phyloP scores from a whole-genome alignment of 257 asterid species.

The Petrea volubilis region DNA sequence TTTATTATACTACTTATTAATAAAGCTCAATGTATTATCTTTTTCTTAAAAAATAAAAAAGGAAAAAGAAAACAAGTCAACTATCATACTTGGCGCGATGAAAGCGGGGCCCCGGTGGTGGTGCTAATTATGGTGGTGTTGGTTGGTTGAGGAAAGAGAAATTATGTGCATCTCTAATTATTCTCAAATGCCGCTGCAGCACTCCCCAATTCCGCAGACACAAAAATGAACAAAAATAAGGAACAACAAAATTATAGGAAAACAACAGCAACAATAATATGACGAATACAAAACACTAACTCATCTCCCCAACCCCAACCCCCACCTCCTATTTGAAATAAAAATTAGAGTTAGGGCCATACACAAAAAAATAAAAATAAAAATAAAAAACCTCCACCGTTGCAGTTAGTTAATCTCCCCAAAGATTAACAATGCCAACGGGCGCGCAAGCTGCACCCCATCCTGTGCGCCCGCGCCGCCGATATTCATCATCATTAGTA shows the following conservation, averaged over 20 bases:
- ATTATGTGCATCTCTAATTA: not conserved
- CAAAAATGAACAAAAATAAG: not conserved
- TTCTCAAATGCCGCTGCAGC: constrained; percentile 16
- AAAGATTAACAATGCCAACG: constrained; percentile 46
- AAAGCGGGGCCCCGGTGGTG: too few species aligned
- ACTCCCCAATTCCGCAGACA: not conserved
- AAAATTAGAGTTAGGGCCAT: not conserved
- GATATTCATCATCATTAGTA: not conserved
- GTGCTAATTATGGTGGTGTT: too few species aligned
- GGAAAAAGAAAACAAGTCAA: too few species aligned
- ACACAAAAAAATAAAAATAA: too few species aligned
- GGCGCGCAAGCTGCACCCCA: constrained; percentile 59
- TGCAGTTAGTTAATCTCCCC: not conserved
- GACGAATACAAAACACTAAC: not conserved
- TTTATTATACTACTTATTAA: too few species aligned
- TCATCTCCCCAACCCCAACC: not conserved
- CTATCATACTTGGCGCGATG: too few species aligned
- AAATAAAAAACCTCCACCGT: not conserved
- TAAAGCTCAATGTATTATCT: too few species aligned
- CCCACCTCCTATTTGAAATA: not conserved
- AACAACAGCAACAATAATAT: not conserved
- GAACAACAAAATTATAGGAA: not conserved
- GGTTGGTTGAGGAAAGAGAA: not conserved
- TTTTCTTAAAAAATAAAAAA: too few species aligned
- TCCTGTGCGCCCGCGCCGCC: constrained; percentile 50